Evolutionary conservation across 345 rosid species (phyloP), one percentile per base, ranked within the genome.

Genomic region (Conringia planisiliqua): DNA sequence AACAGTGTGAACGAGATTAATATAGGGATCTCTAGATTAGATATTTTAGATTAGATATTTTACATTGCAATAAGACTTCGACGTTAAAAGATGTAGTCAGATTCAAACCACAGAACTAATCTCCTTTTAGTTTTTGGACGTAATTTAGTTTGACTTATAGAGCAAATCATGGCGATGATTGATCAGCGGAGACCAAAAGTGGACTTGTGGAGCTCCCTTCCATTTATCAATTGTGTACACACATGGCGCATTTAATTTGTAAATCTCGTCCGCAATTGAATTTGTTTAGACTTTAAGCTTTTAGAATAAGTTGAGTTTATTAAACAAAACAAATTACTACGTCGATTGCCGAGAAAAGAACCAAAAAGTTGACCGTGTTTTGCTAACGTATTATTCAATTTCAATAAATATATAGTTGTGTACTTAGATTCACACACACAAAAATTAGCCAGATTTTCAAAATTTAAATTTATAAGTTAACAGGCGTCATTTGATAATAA

Each of bases 91-190:
- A 9, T 14, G n/a, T 26, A 8, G 18, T 8, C 52, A 56, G 7
- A 44, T 20, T 70, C 10, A 58, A 58, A 32, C 32, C 10, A 32
- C 16, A 24, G 18, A 33, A 10, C 1, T 33, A 11, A 17, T 12
- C 43, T 12, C 3, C 10, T 17, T 22, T 18, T 60, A 51, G 32
- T 50, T 4, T 62, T 62, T 22, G 12, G 48, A 62, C 33, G 16
- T 32, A 30, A n/a, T 14, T 5, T 7, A 9, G 4, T 17, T 68
- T 17, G 64, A 62, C 57, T 61, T 68, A 14, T 6, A 47, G 57
- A 77, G 80, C 62, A 77, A 77, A 77, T 71, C 76, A 71, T 47
- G 62, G 80, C 76, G 80, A 48, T 46, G 68, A 69, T 55, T 62
- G 62, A 54, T 76, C 17, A 52, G 40, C 17, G 10, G 51, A 62